Conservation (phyloP, 345 rosid genomes). For the Acer campestre region DNA sequence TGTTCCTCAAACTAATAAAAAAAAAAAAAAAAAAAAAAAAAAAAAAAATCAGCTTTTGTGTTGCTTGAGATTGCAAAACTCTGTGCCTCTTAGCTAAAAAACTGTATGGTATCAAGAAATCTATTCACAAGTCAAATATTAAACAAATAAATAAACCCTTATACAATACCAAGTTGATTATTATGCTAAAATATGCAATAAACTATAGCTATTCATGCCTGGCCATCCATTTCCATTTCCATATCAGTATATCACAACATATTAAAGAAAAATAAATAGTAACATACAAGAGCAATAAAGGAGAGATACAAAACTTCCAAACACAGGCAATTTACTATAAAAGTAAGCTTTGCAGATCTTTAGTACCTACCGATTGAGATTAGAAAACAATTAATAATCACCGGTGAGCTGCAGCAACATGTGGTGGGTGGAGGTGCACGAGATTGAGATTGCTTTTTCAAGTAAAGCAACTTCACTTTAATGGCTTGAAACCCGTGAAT, state of each 20-base stretch:
- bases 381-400: too few species aligned
- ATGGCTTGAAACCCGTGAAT: slow-evolving; percentile 9
- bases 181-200: not conserved
- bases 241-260: not conserved
- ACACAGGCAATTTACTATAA: too few species aligned
- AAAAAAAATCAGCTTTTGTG: not conserved
- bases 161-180: not conserved
- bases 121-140: not conserved
- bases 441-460: slow-evolving; percentile 8
- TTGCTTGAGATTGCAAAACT: slow-evolving; percentile 2
- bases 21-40: too few species aligned
- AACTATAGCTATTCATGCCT: not conserved
- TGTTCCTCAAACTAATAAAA: slow-evolving; percentile 1
- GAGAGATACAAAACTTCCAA: too few species aligned
- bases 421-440: not conserved
- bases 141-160: not conserved
- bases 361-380: too few species aligned
- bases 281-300: not conserved
- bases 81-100: not conserved
- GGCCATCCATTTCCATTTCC: not conserved
- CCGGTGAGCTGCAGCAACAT: too few species aligned
- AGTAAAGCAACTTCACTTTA: not conserved
- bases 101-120: not conserved
- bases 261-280: not conserved
- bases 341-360: too few species aligned